Evolutionary conservation across 169 alveolate genomes (phyloP).

Genomic region (Eimeria maxima): DNA sequence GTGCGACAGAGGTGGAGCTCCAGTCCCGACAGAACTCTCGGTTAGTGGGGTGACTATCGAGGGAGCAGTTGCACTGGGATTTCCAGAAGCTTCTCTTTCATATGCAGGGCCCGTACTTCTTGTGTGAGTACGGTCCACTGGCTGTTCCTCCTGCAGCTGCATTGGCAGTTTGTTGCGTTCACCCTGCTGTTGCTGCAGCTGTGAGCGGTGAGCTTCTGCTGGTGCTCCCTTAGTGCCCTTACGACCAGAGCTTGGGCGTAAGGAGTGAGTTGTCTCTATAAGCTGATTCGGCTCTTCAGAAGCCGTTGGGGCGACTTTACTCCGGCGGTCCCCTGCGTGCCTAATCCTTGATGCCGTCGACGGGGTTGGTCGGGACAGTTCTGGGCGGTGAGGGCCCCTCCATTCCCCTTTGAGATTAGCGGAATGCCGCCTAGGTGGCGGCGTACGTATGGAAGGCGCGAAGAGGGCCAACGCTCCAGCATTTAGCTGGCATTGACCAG

Average conservation of each 20-base stretch:
- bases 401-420: constrained; percentile 1
- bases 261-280: not conserved
- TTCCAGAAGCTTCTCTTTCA: not conserved
- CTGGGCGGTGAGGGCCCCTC: constrained; percentile 19
- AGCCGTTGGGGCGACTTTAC: constrained; percentile 4
- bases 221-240: not conserved
- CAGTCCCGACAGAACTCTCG: not conserved
- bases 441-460: constrained; percentile 70
- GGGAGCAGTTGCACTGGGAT: constrained; percentile 13
- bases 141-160: constrained; percentile 11
- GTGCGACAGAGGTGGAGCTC: not conserved
- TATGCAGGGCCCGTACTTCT: not conserved
- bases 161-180: constrained; percentile 8
- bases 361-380: not conserved
- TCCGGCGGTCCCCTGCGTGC: constrained; percentile 7
- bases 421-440: constrained; percentile 32
- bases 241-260: not conserved
- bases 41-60: not conserved
- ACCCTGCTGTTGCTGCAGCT: constrained; percentile 42
- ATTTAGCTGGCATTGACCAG: constrained; percentile 29
- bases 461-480: constrained; percentile 70
- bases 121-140: not conserved
- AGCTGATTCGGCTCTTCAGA: constrained; percentile 35
- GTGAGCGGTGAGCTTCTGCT: not conserved
- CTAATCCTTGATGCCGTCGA: constrained; percentile 41